A percentile compares a stretch with the other conserved stretches of the same genome.
Conservation (phyloP, 2,329 filamentous ascomycete species). For the Triangularia verruculosa region DNA sequence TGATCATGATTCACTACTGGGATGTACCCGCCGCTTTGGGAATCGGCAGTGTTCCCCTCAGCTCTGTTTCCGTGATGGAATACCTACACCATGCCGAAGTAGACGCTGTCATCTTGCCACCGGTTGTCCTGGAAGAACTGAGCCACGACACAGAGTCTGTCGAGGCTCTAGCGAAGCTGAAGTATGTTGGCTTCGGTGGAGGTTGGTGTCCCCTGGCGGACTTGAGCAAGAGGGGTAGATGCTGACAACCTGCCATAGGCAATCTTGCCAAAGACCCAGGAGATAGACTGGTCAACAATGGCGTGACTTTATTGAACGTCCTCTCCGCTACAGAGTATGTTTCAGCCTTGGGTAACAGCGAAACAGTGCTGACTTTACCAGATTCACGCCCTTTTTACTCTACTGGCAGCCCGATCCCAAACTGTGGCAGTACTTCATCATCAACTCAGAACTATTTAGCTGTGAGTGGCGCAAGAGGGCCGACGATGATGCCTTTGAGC, state of each 20-base stretch:
- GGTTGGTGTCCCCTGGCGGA: slow-evolving; percentile 27
- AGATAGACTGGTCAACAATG: slow-evolving; percentile 36
- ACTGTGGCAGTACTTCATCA: slow-evolving; percentile 44
- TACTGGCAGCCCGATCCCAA: slow-evolving; percentile 34
- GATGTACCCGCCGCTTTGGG: slow-evolving; percentile 30
- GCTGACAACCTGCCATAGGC: slow-evolving; percentile 18
- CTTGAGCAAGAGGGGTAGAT: slow-evolving; percentile 25
- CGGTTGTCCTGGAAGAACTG: slow-evolving; percentile 44
- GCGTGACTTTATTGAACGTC: slow-evolving; percentile 36
- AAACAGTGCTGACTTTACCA: slow-evolving; percentile 19
- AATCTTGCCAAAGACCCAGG: slow-evolving; percentile 39
- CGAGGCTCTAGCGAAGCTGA: slow-evolving; percentile 33
- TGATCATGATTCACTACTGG: slow-evolving; percentile 33
- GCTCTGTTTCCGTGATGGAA: slow-evolving; percentile 34
- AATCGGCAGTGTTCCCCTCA: slow-evolving; percentile 35
- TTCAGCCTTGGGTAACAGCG: neutral
- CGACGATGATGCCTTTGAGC: slow-evolving; percentile 36
- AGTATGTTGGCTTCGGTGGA: slow-evolving; percentile 38
- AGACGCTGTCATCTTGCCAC: slow-evolving; percentile 35
- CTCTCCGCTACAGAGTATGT: slow-evolving; percentile 45
- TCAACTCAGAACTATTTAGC: slow-evolving; percentile 41
- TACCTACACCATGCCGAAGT: slow-evolving; percentile 31
- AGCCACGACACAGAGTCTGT: slow-evolving; percentile 34
- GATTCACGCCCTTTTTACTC: slow-evolving; percentile 35
- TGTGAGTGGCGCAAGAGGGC: slow-evolving; percentile 39